Evolutionary conservation across 352 stramenopile genomes (phyloP).

Genomic region (Phytophthora ramorum): DNA sequence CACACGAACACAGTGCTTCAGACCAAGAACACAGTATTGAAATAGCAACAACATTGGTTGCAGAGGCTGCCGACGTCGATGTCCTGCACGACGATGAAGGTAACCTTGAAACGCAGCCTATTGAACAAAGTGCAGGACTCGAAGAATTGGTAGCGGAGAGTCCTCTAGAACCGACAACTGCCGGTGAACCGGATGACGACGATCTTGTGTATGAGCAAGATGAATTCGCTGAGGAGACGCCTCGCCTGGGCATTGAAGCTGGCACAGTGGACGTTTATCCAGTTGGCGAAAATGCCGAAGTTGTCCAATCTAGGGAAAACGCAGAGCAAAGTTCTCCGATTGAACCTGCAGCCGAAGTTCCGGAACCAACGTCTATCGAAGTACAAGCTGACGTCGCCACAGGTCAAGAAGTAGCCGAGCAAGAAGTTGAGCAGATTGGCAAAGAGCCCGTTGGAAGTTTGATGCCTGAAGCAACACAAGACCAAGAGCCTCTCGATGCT

Average conservation of each 20-base stretch:
- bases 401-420: background rate
- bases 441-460: background rate
- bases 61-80: background rate
- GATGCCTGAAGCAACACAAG: background rate
- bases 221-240: conserved; percentile 25
- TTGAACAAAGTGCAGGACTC: background rate
- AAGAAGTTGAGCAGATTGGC: background rate
- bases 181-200: conserved; percentile 7
- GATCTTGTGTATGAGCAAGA: conserved; percentile 27
- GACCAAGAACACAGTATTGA: conserved; percentile 2
- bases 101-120: background rate
- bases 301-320: background rate
- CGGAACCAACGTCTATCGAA: background rate
- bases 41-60: background rate
- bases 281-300: conserved; percentile 1
- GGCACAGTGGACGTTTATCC: background rate
- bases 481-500: background rate
- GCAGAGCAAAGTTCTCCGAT: background rate
- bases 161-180: background rate
- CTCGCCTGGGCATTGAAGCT: background rate
- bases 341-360: background rate
- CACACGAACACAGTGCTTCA: background rate
- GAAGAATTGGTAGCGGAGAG: conserved; percentile 1
- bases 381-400: background rate
- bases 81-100: background rate